A percentile compares a stretch with the other conserved stretches of the same genome.
Conservation (phyloP, 345 rosid genomes). For the Passiflora organensis region DNA sequence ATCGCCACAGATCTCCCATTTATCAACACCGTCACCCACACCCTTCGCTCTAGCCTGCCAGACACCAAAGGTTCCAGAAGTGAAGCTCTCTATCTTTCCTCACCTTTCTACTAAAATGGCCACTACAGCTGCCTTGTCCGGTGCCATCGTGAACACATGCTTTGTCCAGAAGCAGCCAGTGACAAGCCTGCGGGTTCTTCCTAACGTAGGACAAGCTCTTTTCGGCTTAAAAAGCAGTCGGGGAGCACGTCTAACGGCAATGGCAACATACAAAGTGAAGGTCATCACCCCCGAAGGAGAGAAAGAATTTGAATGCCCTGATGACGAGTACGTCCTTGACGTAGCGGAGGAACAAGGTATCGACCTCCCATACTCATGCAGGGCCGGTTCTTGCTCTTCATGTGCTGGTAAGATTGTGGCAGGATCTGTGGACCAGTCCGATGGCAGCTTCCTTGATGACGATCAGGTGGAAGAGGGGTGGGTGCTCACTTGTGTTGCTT, state of each 20-base stretch:
- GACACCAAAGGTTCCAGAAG: background rate
- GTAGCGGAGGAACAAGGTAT: slow-evolving; percentile 60
- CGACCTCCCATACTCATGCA: slow-evolving; percentile 90
- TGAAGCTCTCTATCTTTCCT: too few relatives aligned
- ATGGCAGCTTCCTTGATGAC: slow-evolving; percentile 76
- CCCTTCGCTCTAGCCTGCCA: background rate
- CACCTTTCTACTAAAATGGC: slow-evolving; percentile 24
- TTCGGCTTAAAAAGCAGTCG: slow-evolving; percentile 53
- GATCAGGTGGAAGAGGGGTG: slow-evolving; percentile 57
- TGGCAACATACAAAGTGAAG: slow-evolving; percentile 75
- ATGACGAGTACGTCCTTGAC: slow-evolving; percentile 65
- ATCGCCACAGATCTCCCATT: slow-evolving; percentile 25
- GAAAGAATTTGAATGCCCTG: slow-evolving; percentile 45
- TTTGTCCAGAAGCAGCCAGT: slow-evolving; percentile 44
- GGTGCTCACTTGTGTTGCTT: slow-evolving; percentile 84
- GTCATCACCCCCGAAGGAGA: slow-evolving; percentile 66
- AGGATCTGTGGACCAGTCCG: slow-evolving; percentile 76
- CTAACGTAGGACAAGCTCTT: slow-evolving; percentile 39
- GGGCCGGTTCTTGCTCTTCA: slow-evolving; percentile 90
- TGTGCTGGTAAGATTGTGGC: slow-evolving; percentile 59
- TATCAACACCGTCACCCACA: slow-evolving; percentile 6
- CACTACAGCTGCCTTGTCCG: slow-evolving; percentile 54
- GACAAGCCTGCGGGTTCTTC: slow-evolving; percentile 43
- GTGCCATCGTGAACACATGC: slow-evolving; percentile 56
- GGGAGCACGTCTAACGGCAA: slow-evolving; percentile 49